Percentiles rank a stretch among this genome's conserved stretches.
These are phyloP conservation scores for Solanum hybrid DNA, from an alignment of 305 asterid genomes.

Conservation along the genomic window DNA sequence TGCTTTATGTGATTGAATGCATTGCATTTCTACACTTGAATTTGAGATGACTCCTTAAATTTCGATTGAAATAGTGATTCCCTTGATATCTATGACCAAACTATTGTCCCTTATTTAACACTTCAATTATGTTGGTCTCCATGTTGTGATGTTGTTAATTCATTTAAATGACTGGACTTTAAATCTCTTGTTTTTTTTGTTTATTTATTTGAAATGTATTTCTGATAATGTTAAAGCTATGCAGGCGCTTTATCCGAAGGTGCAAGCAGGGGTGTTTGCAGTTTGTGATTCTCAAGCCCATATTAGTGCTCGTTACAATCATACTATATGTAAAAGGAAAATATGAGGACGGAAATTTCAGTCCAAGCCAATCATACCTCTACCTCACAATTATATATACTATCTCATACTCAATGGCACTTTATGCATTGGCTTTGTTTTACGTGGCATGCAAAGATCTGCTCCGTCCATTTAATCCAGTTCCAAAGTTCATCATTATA, in stretches of 20 bases:
- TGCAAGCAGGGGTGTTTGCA: constrained; percentile 98
- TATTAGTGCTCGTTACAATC: constrained; percentile 66
- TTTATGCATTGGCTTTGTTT: constrained; percentile 86
- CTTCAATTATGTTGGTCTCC: neutral
- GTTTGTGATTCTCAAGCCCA: constrained; percentile 94
- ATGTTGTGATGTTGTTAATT: neutral
- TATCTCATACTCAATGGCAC: constrained; percentile 87
- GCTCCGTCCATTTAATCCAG: constrained; percentile 97
- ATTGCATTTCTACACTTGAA: neutral
- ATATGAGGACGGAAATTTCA: constrained; percentile 87
- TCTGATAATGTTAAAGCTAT: constrained; percentile 17
- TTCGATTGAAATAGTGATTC: neutral
- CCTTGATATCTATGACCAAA: neutral
- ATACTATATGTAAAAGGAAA: constrained; percentile 83
- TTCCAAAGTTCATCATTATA: constrained; percentile 88
- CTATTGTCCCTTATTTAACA: neutral
- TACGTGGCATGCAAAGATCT: constrained; percentile 93
- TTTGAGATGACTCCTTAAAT: neutral
- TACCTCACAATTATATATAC: constrained; percentile 94
- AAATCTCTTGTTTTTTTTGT: constrained; percentile 9
- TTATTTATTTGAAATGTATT: constrained; percentile 3
- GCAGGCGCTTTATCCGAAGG: constrained; percentile 95
- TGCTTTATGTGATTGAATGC: neutral
- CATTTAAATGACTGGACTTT: constrained; percentile 2
- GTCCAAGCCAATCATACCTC: constrained; percentile 77